phyloP scores from a whole-genome alignment of 2,329 filamentous ascomycete genomes.

The Diplocarpon mali region DNA sequence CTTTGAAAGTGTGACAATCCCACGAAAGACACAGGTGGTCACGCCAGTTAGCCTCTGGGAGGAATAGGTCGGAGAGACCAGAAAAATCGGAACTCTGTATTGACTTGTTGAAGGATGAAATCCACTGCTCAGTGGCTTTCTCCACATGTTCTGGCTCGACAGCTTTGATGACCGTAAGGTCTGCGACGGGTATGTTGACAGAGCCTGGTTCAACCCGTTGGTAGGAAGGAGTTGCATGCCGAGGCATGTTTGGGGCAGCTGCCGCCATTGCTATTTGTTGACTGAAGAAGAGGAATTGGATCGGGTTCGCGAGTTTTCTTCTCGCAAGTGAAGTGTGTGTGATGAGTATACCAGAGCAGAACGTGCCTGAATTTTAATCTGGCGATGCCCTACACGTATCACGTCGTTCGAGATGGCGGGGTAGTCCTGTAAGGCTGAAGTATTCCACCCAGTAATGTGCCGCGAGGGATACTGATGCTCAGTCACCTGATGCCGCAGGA shows the following conservation, averaged over 20 bases:
- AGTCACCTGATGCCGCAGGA: too few relatives aligned
- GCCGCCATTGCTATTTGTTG: conserved; percentile 4
- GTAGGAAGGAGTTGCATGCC: conserved; percentile 26
- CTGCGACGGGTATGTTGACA: conserved; percentile 38
- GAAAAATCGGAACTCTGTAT: conserved; percentile 30
- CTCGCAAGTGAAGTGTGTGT: too few relatives aligned
- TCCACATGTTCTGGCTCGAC: conserved; percentile 26
- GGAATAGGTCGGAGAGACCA: conserved; percentile 31
- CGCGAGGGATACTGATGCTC: too few relatives aligned
- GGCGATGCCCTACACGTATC: too few relatives aligned
- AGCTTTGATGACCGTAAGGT: conserved; percentile 30
- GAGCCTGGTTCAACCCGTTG: conserved; percentile 41
- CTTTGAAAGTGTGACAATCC: conserved; percentile 40
- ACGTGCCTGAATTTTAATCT: too few relatives aligned
- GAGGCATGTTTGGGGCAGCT: conserved; percentile 7
- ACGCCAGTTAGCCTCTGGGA: conserved; percentile 40
- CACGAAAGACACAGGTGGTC: conserved; percentile 45
- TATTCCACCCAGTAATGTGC: too few relatives aligned
- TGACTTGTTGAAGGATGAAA: conserved; percentile 32
- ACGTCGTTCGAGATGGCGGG: too few relatives aligned
- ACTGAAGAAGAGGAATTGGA: neutral
- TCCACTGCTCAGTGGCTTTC: conserved; percentile 30
- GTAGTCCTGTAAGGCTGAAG: too few relatives aligned
- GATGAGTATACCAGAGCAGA: too few relatives aligned
- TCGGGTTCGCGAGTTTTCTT: too few relatives aligned